Evolutionary conservation across 495 filamentous ascomycete species (phyloP).

Genomic region (Elasticomyces elasticus): DNA sequence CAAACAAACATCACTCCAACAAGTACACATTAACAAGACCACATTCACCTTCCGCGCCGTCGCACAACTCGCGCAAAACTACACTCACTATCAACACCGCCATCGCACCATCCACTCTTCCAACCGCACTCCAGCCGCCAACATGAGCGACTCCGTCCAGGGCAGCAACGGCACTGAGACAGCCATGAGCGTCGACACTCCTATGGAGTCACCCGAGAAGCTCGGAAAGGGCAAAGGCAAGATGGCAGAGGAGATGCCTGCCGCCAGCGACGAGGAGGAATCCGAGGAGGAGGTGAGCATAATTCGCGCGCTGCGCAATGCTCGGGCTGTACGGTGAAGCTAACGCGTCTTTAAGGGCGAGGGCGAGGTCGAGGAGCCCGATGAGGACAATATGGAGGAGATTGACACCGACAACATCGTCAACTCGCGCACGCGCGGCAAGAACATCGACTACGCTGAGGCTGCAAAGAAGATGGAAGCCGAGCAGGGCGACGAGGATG

Average conservation of each 20-base stretch:
- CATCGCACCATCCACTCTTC: neutral
- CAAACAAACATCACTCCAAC: neutral
- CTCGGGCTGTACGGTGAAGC: neutral
- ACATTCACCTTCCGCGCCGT: neutral
- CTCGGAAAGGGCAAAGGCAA: conserved; percentile 38
- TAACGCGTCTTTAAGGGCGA: neutral
- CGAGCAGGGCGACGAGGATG: conserved; percentile 33
- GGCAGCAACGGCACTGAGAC: neutral
- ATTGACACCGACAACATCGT: conserved; percentile 87
- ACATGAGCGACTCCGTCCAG: conserved; percentile 10
- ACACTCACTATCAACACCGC: neutral
- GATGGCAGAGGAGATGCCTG: conserved; percentile 24
- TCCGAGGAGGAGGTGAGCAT: conserved; percentile 12
- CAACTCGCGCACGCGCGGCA: conserved; percentile 70
- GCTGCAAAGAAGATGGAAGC: conserved; percentile 29
- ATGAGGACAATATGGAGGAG: conserved; percentile 79
- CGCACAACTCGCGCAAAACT: neutral
- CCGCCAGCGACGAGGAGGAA: conserved; percentile 23
- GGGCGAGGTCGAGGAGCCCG: conserved; percentile 45
- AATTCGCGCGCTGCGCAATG: neutral
- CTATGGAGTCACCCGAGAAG: conserved; percentile 24
- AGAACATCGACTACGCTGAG: conserved; percentile 36
- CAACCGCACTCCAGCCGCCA: neutral
- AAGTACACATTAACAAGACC: neutral
- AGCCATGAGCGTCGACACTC: conserved; percentile 4